Base-by-base conservation (phyloP, 176 grass and related monocot species). In the Dactylis glomerata region DNA sequence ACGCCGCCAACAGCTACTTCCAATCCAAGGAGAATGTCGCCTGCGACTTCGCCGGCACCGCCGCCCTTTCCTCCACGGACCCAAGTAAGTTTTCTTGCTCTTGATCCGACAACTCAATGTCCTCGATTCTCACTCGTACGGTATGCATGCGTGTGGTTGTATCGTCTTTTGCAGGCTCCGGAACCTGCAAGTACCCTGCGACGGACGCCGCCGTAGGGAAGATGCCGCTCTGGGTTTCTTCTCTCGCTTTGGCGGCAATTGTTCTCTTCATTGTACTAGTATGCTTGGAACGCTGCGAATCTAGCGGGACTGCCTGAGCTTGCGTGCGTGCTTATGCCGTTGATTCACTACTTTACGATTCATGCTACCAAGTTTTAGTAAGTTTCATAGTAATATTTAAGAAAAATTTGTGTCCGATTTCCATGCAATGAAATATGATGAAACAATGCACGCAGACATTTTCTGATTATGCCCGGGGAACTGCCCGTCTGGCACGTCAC, bases 1-100 rank as follows among this genome's bases (percentile, higher is more conserved):
- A 88, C 83, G 90, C 90, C 74, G 86, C 78, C 78, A 92, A 95
- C 79, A 92, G 93, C 86, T 95, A 92, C 87, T 95, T 87, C 86
- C 93, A 92, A 65, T 81, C 66, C 54, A 91, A 86, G 63, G 67
- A 32, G 68, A 80, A 78, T 32, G 71, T 80, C 73, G 8, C 32
- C 64, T 67, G 64, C 64, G 64, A 67, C 32, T 64, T 67, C 64
- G 8, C 7, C 64, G 64, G 64, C 32, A 37, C 64, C 32, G 64
- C 64, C 17, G 8, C 12, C 59, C 55, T 82, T 77, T 81, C 88
- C 57, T 59, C 52, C 52, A 84, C 76, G 3, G 86, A 92, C 63
- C 93, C 90, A 26, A 92, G 93, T 95, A 74, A 19, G 62, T 24
- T 16, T 10, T 11, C 14, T 30, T 38, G 4, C 44, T 3, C 70